These are phyloP conservation scores for Clavispora santaluciae DNA, from an alignment of 805 yeast genomes.

Conservation along the genomic window DNA sequence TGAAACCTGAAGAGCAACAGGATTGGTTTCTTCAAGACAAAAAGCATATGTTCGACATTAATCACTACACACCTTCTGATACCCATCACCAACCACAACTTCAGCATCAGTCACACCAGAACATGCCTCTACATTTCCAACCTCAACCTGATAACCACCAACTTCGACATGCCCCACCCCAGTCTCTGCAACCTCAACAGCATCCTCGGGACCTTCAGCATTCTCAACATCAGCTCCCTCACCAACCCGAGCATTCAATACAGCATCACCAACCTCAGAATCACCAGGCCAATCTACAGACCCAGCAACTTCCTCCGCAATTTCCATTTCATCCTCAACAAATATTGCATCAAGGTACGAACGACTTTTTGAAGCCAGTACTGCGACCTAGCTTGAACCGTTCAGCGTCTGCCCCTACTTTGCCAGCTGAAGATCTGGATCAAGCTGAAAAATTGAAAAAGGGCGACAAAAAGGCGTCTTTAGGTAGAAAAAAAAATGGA, in stretches of 20 bases:
- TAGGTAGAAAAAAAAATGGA: conserved; percentile 21
- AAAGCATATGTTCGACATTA: no score
- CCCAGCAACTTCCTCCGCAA: neutral
- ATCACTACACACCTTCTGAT: no score
- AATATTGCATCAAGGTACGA: neutral
- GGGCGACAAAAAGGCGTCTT: conserved; percentile 1
- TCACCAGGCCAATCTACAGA: neutral
- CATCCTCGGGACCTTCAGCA: conserved; percentile 1
- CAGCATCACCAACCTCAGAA: conserved; percentile 1
- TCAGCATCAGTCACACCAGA: neutral
- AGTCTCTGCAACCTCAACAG: neutral
- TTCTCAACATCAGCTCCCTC: neutral
- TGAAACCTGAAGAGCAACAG: neutral
- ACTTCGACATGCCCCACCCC: neutral
- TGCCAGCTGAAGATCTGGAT: neutral
- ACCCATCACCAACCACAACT: neutral
- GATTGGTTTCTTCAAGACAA: neutral
- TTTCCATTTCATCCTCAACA: no score
- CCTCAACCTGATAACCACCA: neutral
- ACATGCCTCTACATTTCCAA: no score
- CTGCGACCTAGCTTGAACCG: neutral
- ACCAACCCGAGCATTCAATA: neutral
- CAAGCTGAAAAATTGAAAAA: neutral
- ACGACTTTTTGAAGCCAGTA: neutral
- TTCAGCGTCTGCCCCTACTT: neutral